A percentile compares a stretch with the other conserved stretches of the same genome.
phyloP scores from a whole-genome alignment of 1,284 basidiomycete species.

The Inonotus hispidus region DNA sequence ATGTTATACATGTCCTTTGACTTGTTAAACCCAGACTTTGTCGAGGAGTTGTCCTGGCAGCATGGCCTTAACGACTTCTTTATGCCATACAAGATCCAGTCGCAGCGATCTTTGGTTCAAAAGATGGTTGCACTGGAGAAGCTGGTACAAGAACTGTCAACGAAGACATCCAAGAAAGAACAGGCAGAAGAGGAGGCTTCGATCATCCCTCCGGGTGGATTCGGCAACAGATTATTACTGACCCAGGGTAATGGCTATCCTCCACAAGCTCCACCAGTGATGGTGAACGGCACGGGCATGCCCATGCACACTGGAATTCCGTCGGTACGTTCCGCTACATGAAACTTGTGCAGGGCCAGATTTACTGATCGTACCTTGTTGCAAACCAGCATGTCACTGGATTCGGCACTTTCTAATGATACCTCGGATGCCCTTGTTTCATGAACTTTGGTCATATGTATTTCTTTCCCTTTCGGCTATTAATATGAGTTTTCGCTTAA shows the following conservation, averaged over 20 bases:
- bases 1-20: conserved; percentile 92
- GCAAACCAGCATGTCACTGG: conserved; percentile 20
- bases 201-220: conserved; percentile 74
- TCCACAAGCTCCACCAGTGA: conserved; percentile 36
- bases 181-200: conserved; percentile 76
- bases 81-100: conserved; percentile 92
- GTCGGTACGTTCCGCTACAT: conserved; percentile 8
- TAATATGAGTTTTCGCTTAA: conserved; percentile 5
- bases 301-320: conserved; percentile 32
- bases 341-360: neutral
- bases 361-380: neutral
- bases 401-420: conserved; percentile 20
- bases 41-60: conserved; percentile 94
- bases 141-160: conserved; percentile 75
- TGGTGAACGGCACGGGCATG: conserved; percentile 40
- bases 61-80: conserved; percentile 94
- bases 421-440: conserved; percentile 15
- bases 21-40: conserved; percentile 83
- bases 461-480: conserved; percentile 10
- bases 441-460: conserved; percentile 5
- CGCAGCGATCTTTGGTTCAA: conserved; percentile 61
- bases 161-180: conserved; percentile 84
- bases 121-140: conserved; percentile 74
- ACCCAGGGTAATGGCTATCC: conserved; percentile 63
- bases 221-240: conserved; percentile 54